Percentiles rank a stretch among this genome's conserved stretches.
phyloP scores from a whole-genome alignment of 2,329 filamentous ascomycete species.

The Fusarium coicis region DNA sequence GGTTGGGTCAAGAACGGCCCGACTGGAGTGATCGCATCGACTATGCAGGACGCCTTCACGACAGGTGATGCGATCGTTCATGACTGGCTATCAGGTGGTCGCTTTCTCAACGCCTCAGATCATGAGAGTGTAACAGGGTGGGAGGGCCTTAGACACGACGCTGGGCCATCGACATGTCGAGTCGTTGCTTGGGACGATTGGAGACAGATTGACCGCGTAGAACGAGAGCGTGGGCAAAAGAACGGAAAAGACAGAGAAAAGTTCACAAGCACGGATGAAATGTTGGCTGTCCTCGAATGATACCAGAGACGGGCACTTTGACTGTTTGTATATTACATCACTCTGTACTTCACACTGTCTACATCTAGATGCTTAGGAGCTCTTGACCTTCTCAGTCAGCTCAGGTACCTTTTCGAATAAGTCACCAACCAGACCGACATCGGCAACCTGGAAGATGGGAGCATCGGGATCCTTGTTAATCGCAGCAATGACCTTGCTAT shows the following conservation, averaged over 20 bases:
- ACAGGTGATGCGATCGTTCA: constrained; percentile 84
- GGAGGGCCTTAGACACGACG: constrained; percentile 76
- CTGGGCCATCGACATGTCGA: constrained; percentile 62
- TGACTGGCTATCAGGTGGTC: constrained; percentile 71
- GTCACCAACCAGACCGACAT: constrained; percentile 95
- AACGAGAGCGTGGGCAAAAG: constrained; percentile 72
- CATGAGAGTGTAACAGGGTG: constrained; percentile 65
- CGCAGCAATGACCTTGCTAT: constrained; percentile 98
- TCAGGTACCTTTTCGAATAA: constrained; percentile 96
- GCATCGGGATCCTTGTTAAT: constrained; percentile 99
- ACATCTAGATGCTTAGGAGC: constrained; percentile 47
- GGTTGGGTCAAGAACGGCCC: constrained; percentile 97
- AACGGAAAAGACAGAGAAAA: constrained; percentile 84
- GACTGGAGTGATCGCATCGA: constrained; percentile 94
- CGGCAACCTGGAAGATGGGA: constrained; percentile 97
- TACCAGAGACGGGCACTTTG: constrained; percentile 26
- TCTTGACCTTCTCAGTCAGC: constrained; percentile 93
- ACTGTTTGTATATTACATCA: constrained; percentile 44
- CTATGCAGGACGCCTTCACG: constrained; percentile 93
- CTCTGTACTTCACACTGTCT: constrained; percentile 35
- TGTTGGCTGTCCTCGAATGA: constrained; percentile 64
- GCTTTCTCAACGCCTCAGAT: constrained; percentile 51
- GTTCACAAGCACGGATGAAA: constrained; percentile 66
- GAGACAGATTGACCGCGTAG: constrained; percentile 82
- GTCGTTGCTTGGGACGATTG: constrained; percentile 87